Conservation (phyloP, 1,284 basidiomycete species). For the Omphalotus olearius region DNA sequence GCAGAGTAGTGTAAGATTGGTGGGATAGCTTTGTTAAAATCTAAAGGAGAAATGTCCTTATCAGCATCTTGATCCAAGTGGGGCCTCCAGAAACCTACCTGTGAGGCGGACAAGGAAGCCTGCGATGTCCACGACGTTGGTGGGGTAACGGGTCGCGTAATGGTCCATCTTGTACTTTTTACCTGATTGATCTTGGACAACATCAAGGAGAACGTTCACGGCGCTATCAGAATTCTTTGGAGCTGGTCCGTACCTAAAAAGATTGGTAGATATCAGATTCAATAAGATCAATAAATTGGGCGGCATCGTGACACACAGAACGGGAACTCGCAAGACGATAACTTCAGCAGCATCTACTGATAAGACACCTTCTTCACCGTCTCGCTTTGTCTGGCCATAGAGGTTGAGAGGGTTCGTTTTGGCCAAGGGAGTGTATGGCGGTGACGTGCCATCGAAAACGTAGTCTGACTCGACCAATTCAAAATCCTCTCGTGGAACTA, state of each 20-base stretch:
- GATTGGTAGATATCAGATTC: neutral
- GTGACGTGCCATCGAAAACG: slow-evolving; percentile 81
- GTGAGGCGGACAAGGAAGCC: slow-evolving; percentile 67
- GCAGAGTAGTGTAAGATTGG: slow-evolving; percentile 75
- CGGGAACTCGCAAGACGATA: slow-evolving; percentile 74
- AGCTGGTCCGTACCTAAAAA: slow-evolving; percentile 72
- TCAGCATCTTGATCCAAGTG: neutral
- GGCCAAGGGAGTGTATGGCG: slow-evolving; percentile 68
- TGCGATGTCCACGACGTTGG: slow-evolving; percentile 74
- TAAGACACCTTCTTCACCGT: slow-evolving; percentile 68
- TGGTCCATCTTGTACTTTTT: slow-evolving; percentile 86
- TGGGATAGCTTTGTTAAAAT: slow-evolving; percentile 43
- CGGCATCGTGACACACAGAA: slow-evolving; percentile 50
- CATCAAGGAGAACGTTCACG: slow-evolving; percentile 74
- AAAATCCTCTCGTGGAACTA: neutral
- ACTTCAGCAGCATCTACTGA: slow-evolving; percentile 48
- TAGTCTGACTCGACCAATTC: slow-evolving; percentile 51
- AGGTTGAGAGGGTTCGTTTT: slow-evolving; percentile 72
- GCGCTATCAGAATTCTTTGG: slow-evolving; percentile 75
- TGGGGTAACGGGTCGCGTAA: slow-evolving; percentile 79
- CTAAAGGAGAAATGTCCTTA: slow-evolving; percentile 20
- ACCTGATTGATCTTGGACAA: slow-evolving; percentile 73
- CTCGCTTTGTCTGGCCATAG: slow-evolving; percentile 75
- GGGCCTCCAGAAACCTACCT: slow-evolving; percentile 27
- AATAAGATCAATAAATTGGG: neutral